Conservation (phyloP, 2,329 filamentous ascomycete genomes). For the Talaromyces sp. region DNA sequence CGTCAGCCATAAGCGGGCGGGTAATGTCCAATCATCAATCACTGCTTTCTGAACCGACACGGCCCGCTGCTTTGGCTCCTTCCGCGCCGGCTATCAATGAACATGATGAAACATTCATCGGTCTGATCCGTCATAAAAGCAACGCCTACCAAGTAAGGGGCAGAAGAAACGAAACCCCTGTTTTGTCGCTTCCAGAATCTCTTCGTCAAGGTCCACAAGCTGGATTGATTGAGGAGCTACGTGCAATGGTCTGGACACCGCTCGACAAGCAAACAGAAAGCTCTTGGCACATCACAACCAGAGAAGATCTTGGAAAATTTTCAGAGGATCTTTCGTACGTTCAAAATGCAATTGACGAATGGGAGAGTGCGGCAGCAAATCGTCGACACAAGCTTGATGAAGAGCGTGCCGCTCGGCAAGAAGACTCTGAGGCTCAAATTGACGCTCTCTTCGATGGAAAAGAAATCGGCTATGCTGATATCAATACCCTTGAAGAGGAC, state of each 20-base stretch:
- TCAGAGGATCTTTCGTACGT: conserved; percentile 50
- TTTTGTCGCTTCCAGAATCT: conserved; percentile 34
- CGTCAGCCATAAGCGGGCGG: conserved; percentile 47
- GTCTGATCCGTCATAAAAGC: conserved; percentile 50
- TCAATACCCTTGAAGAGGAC: conserved; percentile 57
- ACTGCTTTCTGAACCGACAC: conserved; percentile 23
- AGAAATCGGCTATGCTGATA: conserved; percentile 61
- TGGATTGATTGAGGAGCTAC: conserved; percentile 37
- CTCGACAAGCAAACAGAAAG: conserved; percentile 38
- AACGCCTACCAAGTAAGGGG: conserved; percentile 39
- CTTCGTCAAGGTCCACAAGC: conserved; percentile 34
- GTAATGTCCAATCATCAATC: conserved; percentile 38
- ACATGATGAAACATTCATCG: conserved; percentile 51
- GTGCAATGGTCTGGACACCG: conserved; percentile 37
- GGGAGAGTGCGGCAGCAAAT: conserved; percentile 50
- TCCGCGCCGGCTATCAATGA: conserved; percentile 30
- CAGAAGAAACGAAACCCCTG: conserved; percentile 28
- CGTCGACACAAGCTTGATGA: conserved; percentile 51
- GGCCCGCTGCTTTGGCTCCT: conserved; percentile 21
- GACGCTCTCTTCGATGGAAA: conserved; percentile 59
- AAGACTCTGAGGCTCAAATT: conserved; percentile 56
- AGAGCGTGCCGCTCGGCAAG: conserved; percentile 53
- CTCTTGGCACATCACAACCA: conserved; percentile 35
- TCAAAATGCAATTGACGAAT: conserved; percentile 43
- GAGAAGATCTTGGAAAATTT: conserved; percentile 38